Base-by-base conservation (phyloP, 495 filamentous ascomycete genomes). In the Hypoxylon crocopeplum region DNA sequence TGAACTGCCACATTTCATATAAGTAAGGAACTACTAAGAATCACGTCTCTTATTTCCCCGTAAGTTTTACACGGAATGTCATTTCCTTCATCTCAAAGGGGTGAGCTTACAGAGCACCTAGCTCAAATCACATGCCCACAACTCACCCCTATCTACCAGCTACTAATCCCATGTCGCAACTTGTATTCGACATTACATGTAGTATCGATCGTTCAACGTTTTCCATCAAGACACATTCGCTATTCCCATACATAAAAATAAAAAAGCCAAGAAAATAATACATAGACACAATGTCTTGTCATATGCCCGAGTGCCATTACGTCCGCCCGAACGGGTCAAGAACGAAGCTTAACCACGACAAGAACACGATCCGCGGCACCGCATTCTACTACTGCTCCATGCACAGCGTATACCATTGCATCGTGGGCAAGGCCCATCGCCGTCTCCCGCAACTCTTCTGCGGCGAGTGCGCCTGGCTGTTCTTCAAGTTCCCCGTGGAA, bases 401-500 rank as follows among this genome's bases (percentile, higher is more conserved):
- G 11, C 62, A 66, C 37, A 39, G 47, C 46, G 46, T 56, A 27
- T 61, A 61, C 21, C 62, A 66, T 37, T 61, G 62, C 22, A 21
- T 66, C 33, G 27, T 20, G 1, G 19, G 25, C 12, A 40, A 38
- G 15, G 0, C 39, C 11, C 62, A 66, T 47, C 56, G 62, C n/a
- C 56, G 62, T 25, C 46, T 61, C 8, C 51, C 50, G 0, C 62
- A 66, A 13, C 62, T 56, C 8, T 3, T 16, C 13, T 66, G 62
- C 42, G 62, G 62, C 40, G 62, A 66, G 40, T 66, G 62, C 41
- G 56, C 62, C 25, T 61, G 56, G 62, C 56, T 56, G 24, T 61
- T 61, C 50, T 66, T 56, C 41, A n/a, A 20, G 25, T 60, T 56
- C 34, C 62, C 56, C 19, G 27, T 27, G 24, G 62, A 66, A 25